Evolutionary conservation across 2,329 filamentous ascomycete genomes (phyloP), one percentile per base, ranked within the genome.

Genomic region (Cercospora nicotianae): DNA sequence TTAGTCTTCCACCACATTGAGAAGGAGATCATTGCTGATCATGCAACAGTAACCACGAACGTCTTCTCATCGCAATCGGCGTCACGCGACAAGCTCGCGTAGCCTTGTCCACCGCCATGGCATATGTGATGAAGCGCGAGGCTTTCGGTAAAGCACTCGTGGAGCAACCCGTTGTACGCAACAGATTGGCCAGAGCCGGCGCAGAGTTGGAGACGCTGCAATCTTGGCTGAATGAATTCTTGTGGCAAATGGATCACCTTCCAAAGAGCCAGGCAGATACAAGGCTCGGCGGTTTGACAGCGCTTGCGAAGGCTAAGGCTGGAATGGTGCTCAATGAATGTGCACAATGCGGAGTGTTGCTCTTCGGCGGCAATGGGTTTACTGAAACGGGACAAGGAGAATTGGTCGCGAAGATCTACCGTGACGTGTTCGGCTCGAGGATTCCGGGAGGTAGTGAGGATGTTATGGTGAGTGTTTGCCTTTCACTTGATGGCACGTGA

Each of bases 351-450:
- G 89, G 90, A 1, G 85, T 91, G 60, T 78, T 93, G 65, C 77
- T 93, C 28, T 92, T 92, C 77, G 90, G 71, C 4, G 90, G 90
- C 3, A 91, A 89, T 75, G 90, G 90, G 0, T 91, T 87, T 73
- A 92, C 90, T 0, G 85, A 84, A 71, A 86, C 83, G 12, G 90
- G 90, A 0, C 87, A 89, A 77, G 90, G 90, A 26, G 89, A 91
- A 77, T 78, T 91, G 67, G 84, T 87, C 36, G 90, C 92, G 77
- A 86, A 89, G 87, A 80, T 83, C 84, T 86, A 36, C 26, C 33
- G 23, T 8, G 39, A 57, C 62, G 28, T 70, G 20, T 68, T 73
- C 48, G 68, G 68, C 12, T 65, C 71, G 13, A 31, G 71, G 4
- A 72, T 72, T 60, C 71, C 70, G 9, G 90, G 90, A 59, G 90